Base-by-base conservation (phyloP, 345 rosid genomes). In the Populus euphratica region DNA sequence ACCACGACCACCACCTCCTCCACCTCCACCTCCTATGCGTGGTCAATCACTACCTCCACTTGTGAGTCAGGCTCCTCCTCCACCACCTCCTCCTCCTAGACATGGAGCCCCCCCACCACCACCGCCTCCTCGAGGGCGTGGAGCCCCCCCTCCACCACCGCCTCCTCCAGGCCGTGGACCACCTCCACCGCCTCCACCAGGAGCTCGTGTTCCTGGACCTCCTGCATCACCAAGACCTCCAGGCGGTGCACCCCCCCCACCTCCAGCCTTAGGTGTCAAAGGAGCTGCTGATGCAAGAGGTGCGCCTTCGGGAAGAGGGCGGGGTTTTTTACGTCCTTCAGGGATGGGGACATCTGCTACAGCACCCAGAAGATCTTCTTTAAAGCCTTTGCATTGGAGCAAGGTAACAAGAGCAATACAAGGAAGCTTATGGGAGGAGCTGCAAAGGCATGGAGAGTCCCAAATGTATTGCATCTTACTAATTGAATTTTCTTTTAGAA, bases 371-470 rank as follows among this genome's bases (percentile, higher is more conserved):
- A 90, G 91, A 85, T 92, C 98, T 82, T 88, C 97, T 41, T 85
- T 96, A 81, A 96, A 96, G 88, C 99, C 99, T 77, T 74, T 96
- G 73, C 99, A 94, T 70, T 96, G 98, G 99, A 92, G 97, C 83
- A 96, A 96, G 86, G 97, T 94, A 81, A 88, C 99, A 83, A 90
- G 98, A 87, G 97, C 93, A 77, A 76, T 96, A 73, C 97, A 94
- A 85, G 99, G 99, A 88, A 96, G 97, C 86, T 92, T 96, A 79
- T 96, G 98, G 99, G 97, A 96, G 20, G 98, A 96, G 86, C 76
- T 96, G 82, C 99, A 96, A 82, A 94, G 88, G 83, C 90, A 88
- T 67, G 97, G 96, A 77, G 99, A 91, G 75, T 84, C 91, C 68
- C 99, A 92, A 84, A 91, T 73, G 98, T 94, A 90, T 47, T 47